A percentile compares a stretch with the other conserved stretches of the same genome.
Evolutionary conservation across 495 filamentous ascomycete genomes (phyloP).

Genomic region (Podospora appendiculata): DNA sequence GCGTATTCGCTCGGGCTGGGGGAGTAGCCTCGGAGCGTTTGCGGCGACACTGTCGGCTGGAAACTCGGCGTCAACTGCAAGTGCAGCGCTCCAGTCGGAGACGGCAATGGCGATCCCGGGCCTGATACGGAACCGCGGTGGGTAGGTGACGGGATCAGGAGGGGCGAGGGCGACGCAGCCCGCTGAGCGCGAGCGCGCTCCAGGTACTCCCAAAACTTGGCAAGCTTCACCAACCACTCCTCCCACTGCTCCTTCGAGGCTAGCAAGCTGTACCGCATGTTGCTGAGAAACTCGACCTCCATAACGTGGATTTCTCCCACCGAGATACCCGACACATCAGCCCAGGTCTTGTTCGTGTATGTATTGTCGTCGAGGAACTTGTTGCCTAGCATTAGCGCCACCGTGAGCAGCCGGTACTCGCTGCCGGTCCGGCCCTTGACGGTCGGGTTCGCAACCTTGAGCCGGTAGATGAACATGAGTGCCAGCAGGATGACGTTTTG

Average conservation of each 20-base stretch:
- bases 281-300: conserved; percentile 99
- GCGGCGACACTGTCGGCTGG: conserved; percentile 10
- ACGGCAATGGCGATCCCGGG: conserved; percentile 31
- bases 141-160: conserved; percentile 30
- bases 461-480: conserved; percentile 82
- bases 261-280: conserved; percentile 91
- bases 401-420: conserved; percentile 90
- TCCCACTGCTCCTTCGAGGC: conserved; percentile 79
- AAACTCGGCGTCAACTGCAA: conserved; percentile 24
- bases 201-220: conserved; percentile 73
- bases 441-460: conserved; percentile 81
- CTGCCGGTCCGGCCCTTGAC: conserved; percentile 90
- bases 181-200: conserved; percentile 44
- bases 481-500: conserved; percentile 93
- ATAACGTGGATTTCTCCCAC: conserved; percentile 97
- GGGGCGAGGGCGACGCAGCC: conserved; percentile 22
- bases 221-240: conserved; percentile 73
- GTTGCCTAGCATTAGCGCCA: conserved; percentile 96
- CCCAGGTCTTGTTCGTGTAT: conserved; percentile 99
- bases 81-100: conserved; percentile 36
- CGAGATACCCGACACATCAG: conserved; percentile 91
- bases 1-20: conserved; percentile 18
- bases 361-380: conserved; percentile 99
- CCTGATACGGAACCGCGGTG: conserved; percentile 24
- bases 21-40: conserved; percentile 17